Base-by-base conservation (phyloP, 768 basidiomycete species). In the Tephrocybe sp. region DNA sequence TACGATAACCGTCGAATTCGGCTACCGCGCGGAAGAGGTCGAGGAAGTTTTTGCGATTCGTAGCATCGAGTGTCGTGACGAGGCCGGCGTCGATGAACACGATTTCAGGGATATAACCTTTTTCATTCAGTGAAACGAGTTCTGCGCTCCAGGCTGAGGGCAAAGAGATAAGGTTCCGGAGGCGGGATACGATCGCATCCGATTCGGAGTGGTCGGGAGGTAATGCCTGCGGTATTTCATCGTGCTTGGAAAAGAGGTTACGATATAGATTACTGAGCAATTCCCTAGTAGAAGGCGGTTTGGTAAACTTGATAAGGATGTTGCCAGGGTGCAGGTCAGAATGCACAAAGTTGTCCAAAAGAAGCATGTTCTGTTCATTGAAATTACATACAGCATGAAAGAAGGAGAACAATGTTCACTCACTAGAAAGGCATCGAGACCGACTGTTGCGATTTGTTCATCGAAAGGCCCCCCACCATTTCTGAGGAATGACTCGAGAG, bases 291-390 rank as follows among this genome's bases (percentile, higher is more conserved):
- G 83, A 79, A 8, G 87, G 81, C 0, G 92, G 92, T 64, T 89
- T 91, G 62, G 83, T 87, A 72, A 98, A 98, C 64, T 96, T 97
- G 73, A 99, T 83, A 86, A 97, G 90, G 68, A 98, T 95, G 65
- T 98, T 98, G 25, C 96, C 96, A 2, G 91, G 89, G 64, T 92
- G 91, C 18, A 92, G 79, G 63, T 92, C 91, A 3, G 89, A 78
- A 65, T 98, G 97, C 9, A 96, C 93, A 68, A 97, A 99, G 68
- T 99, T 98, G 68, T 99, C 97, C 37, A 99, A 74, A 1, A 99
- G 74, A 16, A 99, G 82, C 97, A 99, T 99, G 70, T 98, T 93
- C 92, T 98, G 59, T 15, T 4, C 21, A 26, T 28, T 25, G 35
- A 61, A 46, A 28, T 52, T 41, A 45, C 54, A 26, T 18, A 7